phyloP scores from a whole-genome alignment of 2,329 filamentous ascomycete species.

The Gaeumannomyces sp. region DNA sequence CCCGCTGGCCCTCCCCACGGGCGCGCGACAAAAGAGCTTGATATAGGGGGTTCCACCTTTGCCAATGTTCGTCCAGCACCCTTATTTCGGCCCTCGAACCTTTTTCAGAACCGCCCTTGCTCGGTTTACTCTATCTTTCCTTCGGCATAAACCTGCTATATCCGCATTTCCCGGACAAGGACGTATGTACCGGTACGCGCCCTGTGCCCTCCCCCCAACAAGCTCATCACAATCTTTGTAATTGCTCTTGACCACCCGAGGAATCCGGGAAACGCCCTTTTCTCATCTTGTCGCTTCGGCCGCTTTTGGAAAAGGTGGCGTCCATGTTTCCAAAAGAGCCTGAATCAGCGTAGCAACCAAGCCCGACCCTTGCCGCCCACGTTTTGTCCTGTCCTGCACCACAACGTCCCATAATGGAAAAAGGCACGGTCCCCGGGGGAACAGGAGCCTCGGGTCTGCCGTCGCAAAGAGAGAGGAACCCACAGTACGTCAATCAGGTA shows the following conservation, averaged over 20 bases:
- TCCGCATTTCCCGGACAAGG: not conserved
- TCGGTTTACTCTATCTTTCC: not conserved
- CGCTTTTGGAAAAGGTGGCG: not conserved
- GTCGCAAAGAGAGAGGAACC: not conserved
- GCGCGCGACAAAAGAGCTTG: not conserved
- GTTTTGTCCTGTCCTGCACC: not conserved
- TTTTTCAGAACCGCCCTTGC: not conserved
- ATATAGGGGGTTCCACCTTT: constrained; percentile 1
- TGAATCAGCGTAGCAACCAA: not conserved
- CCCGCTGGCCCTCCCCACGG: not conserved
- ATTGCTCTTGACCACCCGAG: too few relatives aligned
- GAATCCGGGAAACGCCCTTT: not conserved
- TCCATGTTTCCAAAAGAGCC: too few relatives aligned
- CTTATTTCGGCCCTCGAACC: constrained; percentile 4
- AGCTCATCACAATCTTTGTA: too few relatives aligned
- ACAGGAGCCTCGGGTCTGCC: not conserved
- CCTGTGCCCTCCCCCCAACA: too few relatives aligned
- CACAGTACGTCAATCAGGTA: not conserved
- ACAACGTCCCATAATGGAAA: not conserved
- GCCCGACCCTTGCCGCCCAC: not conserved
- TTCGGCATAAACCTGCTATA: not conserved
- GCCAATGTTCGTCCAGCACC: not conserved
- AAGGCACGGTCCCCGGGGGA: not conserved
- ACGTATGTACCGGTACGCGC: too few relatives aligned
- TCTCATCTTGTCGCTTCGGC: not conserved